These are phyloP conservation scores for Marasmius oreades DNA, from an alignment of 1,284 basidiomycete species.

Conservation along the genomic window DNA sequence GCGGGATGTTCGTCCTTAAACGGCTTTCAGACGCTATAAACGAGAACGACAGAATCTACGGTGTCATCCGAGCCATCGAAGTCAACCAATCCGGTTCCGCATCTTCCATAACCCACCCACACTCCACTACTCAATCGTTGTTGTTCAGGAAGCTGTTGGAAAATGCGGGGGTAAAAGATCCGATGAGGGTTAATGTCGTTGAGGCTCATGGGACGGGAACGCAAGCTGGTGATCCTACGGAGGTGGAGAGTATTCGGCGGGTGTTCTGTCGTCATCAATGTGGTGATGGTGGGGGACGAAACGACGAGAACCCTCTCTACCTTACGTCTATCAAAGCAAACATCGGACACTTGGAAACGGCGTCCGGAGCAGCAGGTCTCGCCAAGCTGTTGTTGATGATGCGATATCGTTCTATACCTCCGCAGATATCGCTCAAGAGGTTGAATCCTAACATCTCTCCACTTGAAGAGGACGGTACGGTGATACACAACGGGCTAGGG, in stretches of 20 bases:
- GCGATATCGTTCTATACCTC: constrained; percentile 48
- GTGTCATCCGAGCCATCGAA: constrained; percentile 63
- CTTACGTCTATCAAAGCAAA: constrained; percentile 68
- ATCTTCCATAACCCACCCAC: constrained; percentile 67
- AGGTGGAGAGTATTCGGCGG: constrained; percentile 57
- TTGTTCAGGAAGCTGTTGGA: constrained; percentile 51
- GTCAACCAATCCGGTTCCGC: constrained; percentile 65
- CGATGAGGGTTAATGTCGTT: constrained; percentile 50
- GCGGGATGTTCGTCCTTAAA: constrained; percentile 67
- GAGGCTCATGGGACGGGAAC: constrained; percentile 75
- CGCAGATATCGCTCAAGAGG: constrained; percentile 51
- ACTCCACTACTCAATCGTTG: constrained; percentile 50
- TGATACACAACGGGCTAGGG: constrained; percentile 45
- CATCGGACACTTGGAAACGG: constrained; percentile 70
- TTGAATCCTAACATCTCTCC: constrained; percentile 55
- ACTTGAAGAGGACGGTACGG: constrained; percentile 43
- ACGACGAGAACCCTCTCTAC: constrained; percentile 48
- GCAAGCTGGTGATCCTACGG: constrained; percentile 63
- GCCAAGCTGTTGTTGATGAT: constrained; percentile 72
- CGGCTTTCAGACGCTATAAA: constrained; percentile 60
- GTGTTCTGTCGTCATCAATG: constrained; percentile 45
- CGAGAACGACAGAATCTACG: constrained; percentile 63
- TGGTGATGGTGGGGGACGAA: too few relatives aligned
- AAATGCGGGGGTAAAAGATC: constrained; percentile 37
- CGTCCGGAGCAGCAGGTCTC: constrained; percentile 66